Evolutionary conservation across 2,329 filamentous ascomycete genomes (phyloP), one percentile per base, ranked within the genome.

Genomic region (Phaeosphaeria sp.): DNA sequence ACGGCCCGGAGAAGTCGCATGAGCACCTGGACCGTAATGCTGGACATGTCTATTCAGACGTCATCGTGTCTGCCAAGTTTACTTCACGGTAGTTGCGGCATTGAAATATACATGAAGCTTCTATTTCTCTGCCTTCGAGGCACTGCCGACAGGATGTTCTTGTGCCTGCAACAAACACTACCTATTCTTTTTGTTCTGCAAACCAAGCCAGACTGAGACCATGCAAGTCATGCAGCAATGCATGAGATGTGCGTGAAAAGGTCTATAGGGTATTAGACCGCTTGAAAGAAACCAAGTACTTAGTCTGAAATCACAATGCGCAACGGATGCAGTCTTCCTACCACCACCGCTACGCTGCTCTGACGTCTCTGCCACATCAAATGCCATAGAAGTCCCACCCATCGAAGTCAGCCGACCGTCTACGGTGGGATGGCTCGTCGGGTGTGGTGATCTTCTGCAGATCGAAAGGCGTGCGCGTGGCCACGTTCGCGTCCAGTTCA

Each of bases 321-420:
- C 57, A 58, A 57, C 61, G 49, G 45, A 45, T 53, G 46, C 53
- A 50, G 55, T 53, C 60, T 59, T 55, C 57, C 59, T 43, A 48
- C 15, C 57, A 50, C 52, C 53, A 53, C 52, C 55, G 45, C 60
- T 59, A 44, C 54, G 47, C 55, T 18, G 39, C 51, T 17, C 56
- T 50, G 47, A 48, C 33, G 40, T 55, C 53, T 45, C 46, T 51
- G 36, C 49, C 24, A 43, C 22, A 36, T 58, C 54, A 65, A 56
- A 90, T 76, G 69, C 85, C 87, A 71, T 90, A 90, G 69, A 88
- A 81, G 66, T 85, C 85, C 88, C 88, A 90, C 59, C 87, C 87
- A 76, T 90, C 87, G 58, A 85, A 75, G 61, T 76, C 73, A 44
- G 60, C 63, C 27, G 64, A 56, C 43, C 51, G 51, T 43, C 56